These are phyloP conservation scores for Cadophora gregata DNA, from an alignment of 2,329 filamentous ascomycete genomes.

Conservation along the genomic window DNA sequence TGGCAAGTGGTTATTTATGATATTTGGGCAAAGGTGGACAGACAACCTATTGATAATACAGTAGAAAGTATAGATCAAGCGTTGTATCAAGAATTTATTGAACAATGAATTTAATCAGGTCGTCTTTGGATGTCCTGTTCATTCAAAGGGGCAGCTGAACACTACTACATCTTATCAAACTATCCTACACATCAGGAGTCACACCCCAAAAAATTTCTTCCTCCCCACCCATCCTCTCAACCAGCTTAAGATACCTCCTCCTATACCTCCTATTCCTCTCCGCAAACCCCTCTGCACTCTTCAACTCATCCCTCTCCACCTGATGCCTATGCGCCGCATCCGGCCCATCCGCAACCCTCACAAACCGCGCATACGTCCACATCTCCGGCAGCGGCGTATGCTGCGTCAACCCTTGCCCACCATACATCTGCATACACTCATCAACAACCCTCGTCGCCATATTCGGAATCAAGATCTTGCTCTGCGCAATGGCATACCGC, in stretches of 20 bases:
- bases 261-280: conserved; percentile 46
- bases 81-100: too few relatives aligned
- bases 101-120: too few relatives aligned
- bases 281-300: conserved; percentile 46
- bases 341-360: conserved; percentile 50
- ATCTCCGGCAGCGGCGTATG: conserved; percentile 50
- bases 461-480: conserved; percentile 51
- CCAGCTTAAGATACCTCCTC: conserved; percentile 29
- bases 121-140: too few relatives aligned
- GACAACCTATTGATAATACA: too few relatives aligned
- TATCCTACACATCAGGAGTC: conserved; percentile 21
- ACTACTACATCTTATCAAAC: too few relatives aligned
- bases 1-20: too few relatives aligned
- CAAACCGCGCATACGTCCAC: conserved; percentile 51
- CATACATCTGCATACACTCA: conserved; percentile 52
- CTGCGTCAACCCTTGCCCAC: conserved; percentile 50
- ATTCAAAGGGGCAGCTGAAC: too few relatives aligned
- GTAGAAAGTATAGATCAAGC: too few relatives aligned
- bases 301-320: conserved; percentile 50
- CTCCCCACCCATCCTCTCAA: conserved; percentile 23
- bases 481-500: conserved; percentile 49
- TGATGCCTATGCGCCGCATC: conserved; percentile 51
- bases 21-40: too few relatives aligned
- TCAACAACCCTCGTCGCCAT: conserved; percentile 49
- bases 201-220: conserved; percentile 30